phyloP scores from a whole-genome alignment of 768 basidiomycete genomes.

The Multifurca ochricompacta region DNA sequence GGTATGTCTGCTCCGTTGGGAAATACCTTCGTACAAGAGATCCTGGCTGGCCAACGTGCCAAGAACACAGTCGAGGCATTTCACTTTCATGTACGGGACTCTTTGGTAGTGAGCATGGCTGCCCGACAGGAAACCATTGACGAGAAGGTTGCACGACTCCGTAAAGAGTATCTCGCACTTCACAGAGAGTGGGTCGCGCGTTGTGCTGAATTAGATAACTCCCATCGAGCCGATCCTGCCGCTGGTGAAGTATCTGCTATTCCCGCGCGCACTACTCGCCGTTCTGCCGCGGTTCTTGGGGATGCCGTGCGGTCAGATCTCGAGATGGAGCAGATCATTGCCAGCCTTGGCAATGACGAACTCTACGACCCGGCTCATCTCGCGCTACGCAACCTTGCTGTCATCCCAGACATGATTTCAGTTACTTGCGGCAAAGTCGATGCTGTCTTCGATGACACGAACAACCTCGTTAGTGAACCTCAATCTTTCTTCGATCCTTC shows the following conservation, averaged over 20 bases:
- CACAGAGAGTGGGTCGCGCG: constrained; percentile 70
- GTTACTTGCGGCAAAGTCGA: constrained; percentile 54
- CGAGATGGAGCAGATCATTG: constrained; percentile 96
- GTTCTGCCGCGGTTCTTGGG: constrained; percentile 62
- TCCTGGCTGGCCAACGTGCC: constrained; percentile 33
- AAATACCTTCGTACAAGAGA: constrained; percentile 41
- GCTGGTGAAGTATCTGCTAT: constrained; percentile 27
- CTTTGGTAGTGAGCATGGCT: constrained; percentile 47
- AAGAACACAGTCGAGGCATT: constrained; percentile 33
- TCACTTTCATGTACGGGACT: constrained; percentile 33
- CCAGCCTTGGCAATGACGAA: constrained; percentile 87
- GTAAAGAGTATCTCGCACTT: constrained; percentile 56
- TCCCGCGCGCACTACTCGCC: constrained; percentile 56
- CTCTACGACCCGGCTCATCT: constrained; percentile 87
- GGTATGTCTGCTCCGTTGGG: constrained; percentile 31
- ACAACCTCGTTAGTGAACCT: constrained; percentile 70
- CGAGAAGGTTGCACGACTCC: constrained; percentile 49
- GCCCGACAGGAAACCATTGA: constrained; percentile 42
- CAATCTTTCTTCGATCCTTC: constrained; percentile 64
- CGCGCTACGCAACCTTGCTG: constrained; percentile 78
- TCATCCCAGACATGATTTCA: constrained; percentile 85
- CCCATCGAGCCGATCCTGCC: constrained; percentile 36
- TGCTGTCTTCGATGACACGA: constrained; percentile 76
- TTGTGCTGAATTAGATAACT: constrained; percentile 61
- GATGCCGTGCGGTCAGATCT: constrained; percentile 92